Evolutionary conservation across 2,329 filamentous ascomycete genomes (phyloP), one percentile per base, ranked within the genome.

Genomic region (Fusarium mexicanum): DNA sequence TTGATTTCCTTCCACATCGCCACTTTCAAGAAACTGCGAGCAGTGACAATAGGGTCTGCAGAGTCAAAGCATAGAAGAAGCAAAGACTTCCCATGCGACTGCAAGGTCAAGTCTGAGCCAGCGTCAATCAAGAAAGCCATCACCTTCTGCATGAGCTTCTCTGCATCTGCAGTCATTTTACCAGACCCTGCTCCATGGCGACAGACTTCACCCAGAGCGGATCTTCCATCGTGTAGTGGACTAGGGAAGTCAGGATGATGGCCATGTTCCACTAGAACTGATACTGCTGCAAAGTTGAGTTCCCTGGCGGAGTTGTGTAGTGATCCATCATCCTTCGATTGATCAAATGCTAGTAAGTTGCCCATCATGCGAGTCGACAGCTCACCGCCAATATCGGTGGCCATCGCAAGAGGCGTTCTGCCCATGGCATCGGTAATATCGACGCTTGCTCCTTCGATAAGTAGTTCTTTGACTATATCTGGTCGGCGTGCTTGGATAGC

Each of bases 171-270:
- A 0, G 84, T 85, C 41, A 89, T 82, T 20, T 85, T 82, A 6
- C 82, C 83, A 0, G 79, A 80, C 62, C 87, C 84, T 2, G 87
- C 86, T 0, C 88, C 87, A 63, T 88, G 87, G 12, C 90, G 82
- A 67, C 91, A 92, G 6, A 93, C 81, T 69, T 93, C 91, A 1
- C 88, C 90, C 1, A 93, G 83, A 1, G 90, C 90, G 67, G 87
- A 91, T 50, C 91, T 87, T 1, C 91, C 91, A 22, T 85, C 86
- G 73, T 92, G 90, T 2, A 90, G 81, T 8, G 88, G 85, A 60
- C 89, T 92, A 0, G 91, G 91, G 63, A 91, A 92, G 76, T 92
- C 91, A 0, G 89, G 85, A 22, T 91, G 88, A 67, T 93, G 91
- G 4, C 87, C 88, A 69, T 88, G 83, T 51, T 90, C 83, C 10